Conservation (phyloP, 345 rosid species). For the Gossypium mustelinum region DNA sequence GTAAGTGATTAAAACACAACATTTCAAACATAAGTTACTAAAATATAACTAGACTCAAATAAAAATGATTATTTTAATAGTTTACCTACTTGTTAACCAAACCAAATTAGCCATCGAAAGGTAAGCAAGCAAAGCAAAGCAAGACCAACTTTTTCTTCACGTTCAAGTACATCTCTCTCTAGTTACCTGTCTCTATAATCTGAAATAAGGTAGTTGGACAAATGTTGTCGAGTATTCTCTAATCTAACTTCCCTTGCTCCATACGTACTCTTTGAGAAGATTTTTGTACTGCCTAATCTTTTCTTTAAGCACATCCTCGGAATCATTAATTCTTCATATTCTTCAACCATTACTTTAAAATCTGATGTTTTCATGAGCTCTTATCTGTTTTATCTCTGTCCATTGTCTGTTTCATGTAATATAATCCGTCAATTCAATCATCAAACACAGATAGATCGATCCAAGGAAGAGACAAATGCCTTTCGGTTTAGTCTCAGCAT, state of each 20-base stretch:
- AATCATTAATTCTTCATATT: slow-evolving; percentile 20
- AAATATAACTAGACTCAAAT: accelerated
- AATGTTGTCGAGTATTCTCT: slow-evolving; percentile 45
- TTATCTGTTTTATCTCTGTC: slow-evolving; percentile 9
- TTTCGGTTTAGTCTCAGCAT: slow-evolving; percentile 78
- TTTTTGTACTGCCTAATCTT: slow-evolving; percentile 23
- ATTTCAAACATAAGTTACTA: no score
- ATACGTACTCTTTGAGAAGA: slow-evolving; percentile 27
- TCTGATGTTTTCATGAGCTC: slow-evolving; percentile 6
- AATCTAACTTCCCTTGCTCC: slow-evolving; percentile 40
- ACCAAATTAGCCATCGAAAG: slow-evolving; percentile 18
- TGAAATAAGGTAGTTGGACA: slow-evolving; percentile 37
- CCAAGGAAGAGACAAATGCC: slow-evolving; percentile 42
- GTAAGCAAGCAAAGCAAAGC: slow-evolving; percentile 28
- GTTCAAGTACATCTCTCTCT: slow-evolving; percentile 3
- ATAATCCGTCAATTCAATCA: slow-evolving; percentile 7
- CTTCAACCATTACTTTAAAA: not conserved
- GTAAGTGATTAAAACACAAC: no score
- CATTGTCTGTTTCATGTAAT: slow-evolving; percentile 17
- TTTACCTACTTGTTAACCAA: not conserved
- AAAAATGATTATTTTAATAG: no score
- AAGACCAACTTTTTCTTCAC: not conserved
- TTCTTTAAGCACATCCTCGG: slow-evolving; percentile 4
- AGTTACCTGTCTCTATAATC: not conserved
- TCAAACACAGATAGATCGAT: slow-evolving; percentile 13